Base-by-base conservation (phyloP, 2,329 filamentous ascomycete species). In the Monilinia laxa region DNA sequence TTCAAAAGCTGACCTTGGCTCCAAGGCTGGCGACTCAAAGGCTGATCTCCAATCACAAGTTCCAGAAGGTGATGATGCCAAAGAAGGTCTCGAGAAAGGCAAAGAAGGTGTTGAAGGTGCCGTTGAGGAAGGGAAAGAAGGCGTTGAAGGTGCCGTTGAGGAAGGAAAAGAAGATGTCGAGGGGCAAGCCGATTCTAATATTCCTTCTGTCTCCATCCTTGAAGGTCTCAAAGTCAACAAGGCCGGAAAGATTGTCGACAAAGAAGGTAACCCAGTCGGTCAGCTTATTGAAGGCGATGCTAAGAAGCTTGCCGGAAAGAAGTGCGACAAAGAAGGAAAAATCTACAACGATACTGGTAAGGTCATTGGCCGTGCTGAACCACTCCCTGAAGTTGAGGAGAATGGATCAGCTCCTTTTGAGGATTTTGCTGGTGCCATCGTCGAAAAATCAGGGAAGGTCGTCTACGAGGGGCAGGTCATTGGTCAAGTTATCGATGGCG, bases 261-360 rank as follows among this genome's bases (percentile, higher is more conserved):
- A 81, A 28, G 79, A 82, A 4, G 65, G 64, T 1, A 64, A 63
- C 23, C 67, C 65, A 56, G 77, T 90, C 70, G 90, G 86, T 14
- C 85, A 85, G 56, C 80, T 92, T 11, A 78, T 86, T 38, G 84
- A 90, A 72, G 90, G 90, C 35, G 85, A 89, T 28, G 72, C 85
- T 18, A 87, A 88, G 78, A 81, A 89, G 69, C 82, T 91, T 5
- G 76, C 85, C 51, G 88, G 88, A 72, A 87, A 85, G 73, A 84
- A 85, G 73, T 80, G 86, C 45, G 88, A 91, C 70, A 86, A 85
- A 65, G 79, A 90, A 56, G 90, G 90, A 54, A 81, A 89, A 71
- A 88, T 92, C 78, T 91, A 87, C 86, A 88, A 89, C 74, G 87
- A 91, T 70, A 80, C 81, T 14, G 90, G 90, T 68, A 85, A 90